phyloP scores from a whole-genome alignment of 768 basidiomycete genomes.

The Suillus ampliporus region DNA sequence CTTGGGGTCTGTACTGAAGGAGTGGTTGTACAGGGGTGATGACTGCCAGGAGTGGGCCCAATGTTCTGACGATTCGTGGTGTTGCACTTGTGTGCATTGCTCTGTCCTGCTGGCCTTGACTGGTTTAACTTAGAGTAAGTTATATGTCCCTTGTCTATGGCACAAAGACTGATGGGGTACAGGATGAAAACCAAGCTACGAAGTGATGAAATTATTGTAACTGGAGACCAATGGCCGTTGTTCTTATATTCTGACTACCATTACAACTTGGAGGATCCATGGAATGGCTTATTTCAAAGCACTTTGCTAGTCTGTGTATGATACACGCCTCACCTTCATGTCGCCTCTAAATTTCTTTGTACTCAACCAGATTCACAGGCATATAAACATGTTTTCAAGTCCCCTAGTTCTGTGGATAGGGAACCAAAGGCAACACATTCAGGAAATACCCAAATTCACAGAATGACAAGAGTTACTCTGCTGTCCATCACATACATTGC shows the following conservation, averaged over 20 bases:
- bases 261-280: conserved; percentile 31
- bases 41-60: background rate
- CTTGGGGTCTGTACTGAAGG: background rate
- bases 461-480: conserved; percentile 19
- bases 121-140: conserved; percentile 25
- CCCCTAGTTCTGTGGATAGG: conserved; percentile 34
- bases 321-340: background rate
- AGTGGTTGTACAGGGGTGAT: background rate
- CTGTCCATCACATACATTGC: conserved; percentile 30
- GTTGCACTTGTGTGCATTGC: conserved; percentile 15
- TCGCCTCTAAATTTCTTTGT: background rate
- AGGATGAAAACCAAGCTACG: conserved; percentile 4
- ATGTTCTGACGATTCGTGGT: background rate
- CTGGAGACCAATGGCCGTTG: conserved; percentile 32
- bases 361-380: conserved; percentile 19
- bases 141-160: background rate
- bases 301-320: conserved; percentile 26
- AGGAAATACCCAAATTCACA: conserved; percentile 26
- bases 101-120: conserved; percentile 27
- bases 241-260: conserved; percentile 25
- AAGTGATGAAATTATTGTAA: conserved; percentile 21
- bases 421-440: conserved; percentile 32
- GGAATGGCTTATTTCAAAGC: conserved; percentile 32
- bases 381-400: conserved; percentile 36
- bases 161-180: background rate